These are phyloP conservation scores for Chaetomiaceae sp. DNA, from an alignment of 2,329 filamentous ascomycete species.

Conservation along the genomic window DNA sequence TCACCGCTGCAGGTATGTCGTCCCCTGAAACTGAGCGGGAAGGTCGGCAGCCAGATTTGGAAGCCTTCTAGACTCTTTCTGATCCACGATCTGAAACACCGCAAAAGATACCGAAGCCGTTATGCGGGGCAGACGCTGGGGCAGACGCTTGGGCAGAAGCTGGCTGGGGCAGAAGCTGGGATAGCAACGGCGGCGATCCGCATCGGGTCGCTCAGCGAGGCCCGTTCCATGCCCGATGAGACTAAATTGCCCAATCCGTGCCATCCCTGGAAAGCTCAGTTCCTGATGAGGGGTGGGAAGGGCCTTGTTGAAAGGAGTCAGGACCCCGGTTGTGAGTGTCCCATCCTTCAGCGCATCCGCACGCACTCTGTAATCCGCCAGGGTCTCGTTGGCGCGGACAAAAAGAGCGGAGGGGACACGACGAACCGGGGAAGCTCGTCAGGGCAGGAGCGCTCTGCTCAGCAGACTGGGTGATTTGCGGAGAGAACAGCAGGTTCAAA, in stretches of 20 bases:
- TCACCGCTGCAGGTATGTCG: too few species aligned
- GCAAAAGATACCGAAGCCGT: slow-evolving; percentile 1
- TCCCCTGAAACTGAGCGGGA: too few species aligned
- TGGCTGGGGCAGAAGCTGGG: too few species aligned
- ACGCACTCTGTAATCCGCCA: background rate
- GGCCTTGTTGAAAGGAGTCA: background rate
- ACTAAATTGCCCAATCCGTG: too few species aligned
- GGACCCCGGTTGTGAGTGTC: background rate
- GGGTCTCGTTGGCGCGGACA: background rate
- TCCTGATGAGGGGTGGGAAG: background rate
- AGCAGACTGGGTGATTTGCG: slow-evolving; percentile 6
- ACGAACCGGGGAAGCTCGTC: background rate
- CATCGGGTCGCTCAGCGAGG: too few species aligned
- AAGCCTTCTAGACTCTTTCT: slow-evolving; percentile 21
- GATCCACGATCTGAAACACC: slow-evolving; percentile 22
- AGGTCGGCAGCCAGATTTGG: slow-evolving; percentile 6
- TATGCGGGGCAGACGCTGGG: slow-evolving; percentile 7
- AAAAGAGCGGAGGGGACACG: background rate
- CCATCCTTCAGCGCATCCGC: too few species aligned
- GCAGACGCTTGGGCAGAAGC: too few species aligned
- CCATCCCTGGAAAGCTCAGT: too few species aligned
- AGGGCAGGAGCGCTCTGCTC: background rate
- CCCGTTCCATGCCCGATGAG: too few species aligned
- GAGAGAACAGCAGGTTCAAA: slow-evolving; percentile 7
- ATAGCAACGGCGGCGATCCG: too few species aligned